Conservation (phyloP, 257 asterid species). For the Anisodus acutangulus region DNA sequence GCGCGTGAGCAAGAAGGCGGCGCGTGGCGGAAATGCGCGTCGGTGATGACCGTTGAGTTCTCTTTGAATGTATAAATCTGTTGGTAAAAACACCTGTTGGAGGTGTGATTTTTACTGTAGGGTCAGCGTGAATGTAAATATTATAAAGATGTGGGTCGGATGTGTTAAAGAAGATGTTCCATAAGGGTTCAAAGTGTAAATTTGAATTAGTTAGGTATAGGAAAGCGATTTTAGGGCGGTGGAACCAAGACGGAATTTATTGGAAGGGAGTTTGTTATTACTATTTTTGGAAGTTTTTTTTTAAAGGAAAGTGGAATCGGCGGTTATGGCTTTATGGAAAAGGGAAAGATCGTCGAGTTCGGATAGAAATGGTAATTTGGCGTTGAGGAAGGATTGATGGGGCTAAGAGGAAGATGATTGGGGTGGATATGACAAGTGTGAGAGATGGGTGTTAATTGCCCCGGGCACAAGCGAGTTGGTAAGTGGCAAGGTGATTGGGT, state of each 20-base stretch:
- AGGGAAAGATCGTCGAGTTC: slow-evolving; percentile 90
- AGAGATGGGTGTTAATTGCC: no score
- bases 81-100: slow-evolving; percentile 59
- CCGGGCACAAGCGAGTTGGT: no score
- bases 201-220: slow-evolving; percentile 78
- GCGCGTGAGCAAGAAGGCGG: slow-evolving; percentile 68
- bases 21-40: slow-evolving; percentile 79
- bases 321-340: slow-evolving; percentile 80
- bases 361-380: slow-evolving; percentile 61
- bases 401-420: slow-evolving; percentile 57
- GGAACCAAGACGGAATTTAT: slow-evolving; percentile 64
- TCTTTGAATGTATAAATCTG: slow-evolving; percentile 60
- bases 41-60: slow-evolving; percentile 92
- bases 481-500: no score
- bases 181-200: slow-evolving; percentile 72
- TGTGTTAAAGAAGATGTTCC: slow-evolving; percentile 69
- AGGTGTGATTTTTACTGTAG: slow-evolving; percentile 47
- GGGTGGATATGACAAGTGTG: slow-evolving; percentile 62
- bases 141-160: slow-evolving; percentile 61
- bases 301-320: slow-evolving; percentile 40
- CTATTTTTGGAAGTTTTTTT: not conserved
- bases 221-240: slow-evolving; percentile 87
- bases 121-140: slow-evolving; percentile 86
- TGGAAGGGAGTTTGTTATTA: slow-evolving; percentile 52
- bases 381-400: slow-evolving; percentile 73